Base-by-base conservation (phyloP, 2,329 filamentous ascomycete species). In the Alternaria atra region DNA sequence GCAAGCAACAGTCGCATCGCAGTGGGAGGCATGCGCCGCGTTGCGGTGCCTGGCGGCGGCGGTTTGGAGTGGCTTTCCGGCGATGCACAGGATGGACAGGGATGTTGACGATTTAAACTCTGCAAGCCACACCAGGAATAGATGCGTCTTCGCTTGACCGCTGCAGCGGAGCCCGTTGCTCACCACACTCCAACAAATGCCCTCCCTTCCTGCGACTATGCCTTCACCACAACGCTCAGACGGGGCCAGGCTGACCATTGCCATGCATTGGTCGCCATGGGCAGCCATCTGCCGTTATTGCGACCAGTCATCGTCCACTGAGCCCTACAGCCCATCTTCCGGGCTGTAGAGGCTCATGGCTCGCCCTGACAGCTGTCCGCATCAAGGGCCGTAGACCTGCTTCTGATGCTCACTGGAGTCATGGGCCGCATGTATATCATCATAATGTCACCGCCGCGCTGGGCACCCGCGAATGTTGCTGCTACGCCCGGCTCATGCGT, bases 61-160 rank as follows among this genome's bases (percentile, higher is more conserved):
- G 58, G 64, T 40, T 62, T 63, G 52, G 66, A 52, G 71, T 75
- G 73, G 69, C 69, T 73, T 71, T 65, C 63, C 57, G 66, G 64
- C 69, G 65, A 68, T 72, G 66, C 60, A 65, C 69, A 73, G 63
- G 29, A 42, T 35, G 61, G 61, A 61, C 73, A 75, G 70, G 75
- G 74, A 68, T 74, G 58, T 13, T 23, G 47, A 15, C 39, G 60
- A 72, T 76, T 77, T 73, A 76, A 70, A 71, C 72, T 76, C 70
- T 77, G 75, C 74, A 77, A 76, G 75, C 75, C 75, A 77, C 75
- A 64, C 74, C 75, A 74, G 71, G 71, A 77, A 77, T 77, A 77
- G 75, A 70, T 69, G 72, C 68, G 58, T 42, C 54, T 57, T 73
- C 68, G 70, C 73, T 72, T 69, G 63, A 40, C 63, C 42, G 64